These are phyloP conservation scores for Alternaria burnsii DNA, from an alignment of 2,329 filamentous ascomycete species.

Conservation along the genomic window DNA sequence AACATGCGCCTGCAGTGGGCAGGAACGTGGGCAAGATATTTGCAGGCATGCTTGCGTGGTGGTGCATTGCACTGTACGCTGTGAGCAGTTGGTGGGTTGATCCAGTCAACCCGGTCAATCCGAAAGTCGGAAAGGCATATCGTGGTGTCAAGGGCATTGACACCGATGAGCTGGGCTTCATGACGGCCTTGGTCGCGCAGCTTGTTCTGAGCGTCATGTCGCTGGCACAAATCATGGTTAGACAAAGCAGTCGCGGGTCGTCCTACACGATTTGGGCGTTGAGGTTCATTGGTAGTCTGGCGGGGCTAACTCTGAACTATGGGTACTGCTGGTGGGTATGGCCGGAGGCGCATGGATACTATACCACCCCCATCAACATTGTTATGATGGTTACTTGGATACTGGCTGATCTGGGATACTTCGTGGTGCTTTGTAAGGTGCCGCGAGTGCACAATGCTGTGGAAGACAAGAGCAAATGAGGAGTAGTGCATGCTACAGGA, in stretches of 20 bases:
- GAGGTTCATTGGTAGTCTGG: constrained; percentile 77
- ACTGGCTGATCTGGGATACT: constrained; percentile 57
- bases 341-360: constrained; percentile 62
- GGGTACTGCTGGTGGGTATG: constrained; percentile 60
- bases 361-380: constrained; percentile 54
- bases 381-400: constrained; percentile 55
- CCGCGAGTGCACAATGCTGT: constrained; percentile 5
- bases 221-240: constrained; percentile 56
- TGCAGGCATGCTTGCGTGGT: constrained; percentile 47
- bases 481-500: background rate
- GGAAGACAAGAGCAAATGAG: background rate
- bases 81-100: constrained; percentile 60
- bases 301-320: constrained; percentile 67
- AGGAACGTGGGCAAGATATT: constrained; percentile 54
- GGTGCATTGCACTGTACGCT: constrained; percentile 52
- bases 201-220: constrained; percentile 53
- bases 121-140: constrained; percentile 50
- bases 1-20: constrained; percentile 53
- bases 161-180: constrained; percentile 61
- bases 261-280: constrained; percentile 80
- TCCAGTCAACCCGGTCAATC: constrained; percentile 58
- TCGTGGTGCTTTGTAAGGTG: constrained; percentile 51
- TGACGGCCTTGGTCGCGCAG: constrained; percentile 59
- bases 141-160: constrained; percentile 53
- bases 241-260: constrained; percentile 60